phyloP scores from a whole-genome alignment of 2,329 filamentous ascomycete species.

The Cladosporium austrohemisphaericum region DNA sequence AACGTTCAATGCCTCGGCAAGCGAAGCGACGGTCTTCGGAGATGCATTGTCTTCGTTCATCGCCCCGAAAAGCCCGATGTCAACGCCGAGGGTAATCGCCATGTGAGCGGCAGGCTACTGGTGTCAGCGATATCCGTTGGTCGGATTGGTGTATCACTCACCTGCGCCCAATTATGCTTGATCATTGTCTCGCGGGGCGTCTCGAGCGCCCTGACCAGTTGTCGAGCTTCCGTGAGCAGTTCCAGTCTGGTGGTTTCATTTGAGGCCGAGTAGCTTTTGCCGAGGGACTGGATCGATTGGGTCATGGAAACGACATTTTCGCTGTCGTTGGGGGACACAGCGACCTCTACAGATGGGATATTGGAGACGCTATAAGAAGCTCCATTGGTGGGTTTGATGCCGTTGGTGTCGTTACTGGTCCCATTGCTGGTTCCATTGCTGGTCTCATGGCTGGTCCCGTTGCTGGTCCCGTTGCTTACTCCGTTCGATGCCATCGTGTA shows the following conservation, averaged over 20 bases:
- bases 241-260: not conserved
- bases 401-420: not conserved
- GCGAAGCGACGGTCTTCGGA: not conserved
- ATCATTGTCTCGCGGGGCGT: constrained; percentile 12
- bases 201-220: constrained; percentile 1
- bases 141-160: not conserved
- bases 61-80: constrained; percentile 3
- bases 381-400: not conserved
- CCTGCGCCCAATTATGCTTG: constrained; percentile 11
- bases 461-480: not conserved
- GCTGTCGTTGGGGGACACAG: not conserved
- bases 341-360: not conserved
- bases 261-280: not conserved
- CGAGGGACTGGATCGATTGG: not conserved
- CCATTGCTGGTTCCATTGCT: not conserved
- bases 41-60: constrained; percentile 2
- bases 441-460: not conserved
- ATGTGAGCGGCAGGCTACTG: constrained; percentile 5
- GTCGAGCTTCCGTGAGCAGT: constrained; percentile 6
- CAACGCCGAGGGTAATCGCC: constrained; percentile 9
- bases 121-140: not conserved
- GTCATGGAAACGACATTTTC: not conserved
- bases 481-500: not conserved
- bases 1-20: not conserved
- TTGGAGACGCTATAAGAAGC: too few relatives aligned